Conservation (phyloP, 495 filamentous ascomycete species). For the Copromyces sp. region DNA sequence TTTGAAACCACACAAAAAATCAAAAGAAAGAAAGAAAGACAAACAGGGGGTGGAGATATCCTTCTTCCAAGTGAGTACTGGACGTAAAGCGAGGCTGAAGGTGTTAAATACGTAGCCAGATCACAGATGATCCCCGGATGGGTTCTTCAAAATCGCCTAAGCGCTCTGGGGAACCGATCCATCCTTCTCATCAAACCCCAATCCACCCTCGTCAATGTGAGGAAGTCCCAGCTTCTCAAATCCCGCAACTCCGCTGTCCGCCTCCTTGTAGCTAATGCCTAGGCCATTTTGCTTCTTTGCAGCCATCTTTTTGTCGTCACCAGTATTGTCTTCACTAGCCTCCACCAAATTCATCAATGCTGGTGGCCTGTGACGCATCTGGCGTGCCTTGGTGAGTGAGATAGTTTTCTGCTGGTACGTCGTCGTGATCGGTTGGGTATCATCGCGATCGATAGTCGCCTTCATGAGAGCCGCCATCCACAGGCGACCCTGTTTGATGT, state of each 20-base stretch:
- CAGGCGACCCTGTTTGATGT: conserved; percentile 70
- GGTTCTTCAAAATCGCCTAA: conserved; percentile 13
- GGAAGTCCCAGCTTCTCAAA: conserved; percentile 35
- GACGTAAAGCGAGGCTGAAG: not conserved
- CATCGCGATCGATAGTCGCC: conserved; percentile 93
- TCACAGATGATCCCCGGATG: not conserved
- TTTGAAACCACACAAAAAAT: not conserved
- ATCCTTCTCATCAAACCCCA: conserved; percentile 27
- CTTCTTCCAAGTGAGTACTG: not conserved
- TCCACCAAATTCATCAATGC: conserved; percentile 69
- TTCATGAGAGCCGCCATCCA: conserved; percentile 99
- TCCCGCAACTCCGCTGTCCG: conserved; percentile 40
- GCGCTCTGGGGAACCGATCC: conserved; percentile 31
- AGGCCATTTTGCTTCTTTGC: conserved; percentile 5
- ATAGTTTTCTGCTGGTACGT: conserved; percentile 96
- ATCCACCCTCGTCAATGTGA: conserved; percentile 26
- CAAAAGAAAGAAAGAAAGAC: not conserved
- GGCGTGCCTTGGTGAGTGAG: conserved; percentile 69
- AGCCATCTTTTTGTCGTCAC: conserved; percentile 8
- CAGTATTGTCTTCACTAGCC: conserved; percentile 26
- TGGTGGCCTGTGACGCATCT: conserved; percentile 79
- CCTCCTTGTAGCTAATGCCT: conserved; percentile 22
- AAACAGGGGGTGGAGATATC: not conserved
- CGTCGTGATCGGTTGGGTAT: conserved; percentile 62
- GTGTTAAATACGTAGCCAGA: not conserved